phyloP scores from a whole-genome alignment of 768 basidiomycete species.

The Amanita pallidorosea region DNA sequence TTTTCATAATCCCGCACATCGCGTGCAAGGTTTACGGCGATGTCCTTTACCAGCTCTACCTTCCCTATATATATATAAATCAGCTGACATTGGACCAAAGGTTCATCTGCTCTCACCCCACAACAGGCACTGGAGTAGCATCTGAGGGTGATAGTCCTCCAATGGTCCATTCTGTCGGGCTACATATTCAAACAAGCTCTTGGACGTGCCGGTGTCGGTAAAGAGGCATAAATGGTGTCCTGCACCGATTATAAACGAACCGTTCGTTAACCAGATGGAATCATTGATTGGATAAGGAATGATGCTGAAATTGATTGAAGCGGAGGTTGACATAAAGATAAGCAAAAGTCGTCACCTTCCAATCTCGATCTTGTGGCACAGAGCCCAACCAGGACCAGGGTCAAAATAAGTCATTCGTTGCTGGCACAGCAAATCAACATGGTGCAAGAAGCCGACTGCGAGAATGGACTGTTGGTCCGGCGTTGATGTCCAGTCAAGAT shows the following conservation, averaged over 20 bases:
- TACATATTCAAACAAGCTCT: conserved; percentile 73
- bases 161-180: conserved; percentile 79
- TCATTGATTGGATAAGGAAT: conserved; percentile 75
- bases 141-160: conserved; percentile 87
- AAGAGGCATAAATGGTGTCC: conserved; percentile 80
- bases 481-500: conserved; percentile 91
- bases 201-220: conserved; percentile 21
- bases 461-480: conserved; percentile 85
- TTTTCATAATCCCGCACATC: conserved; percentile 19
- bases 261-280: conserved; percentile 85
- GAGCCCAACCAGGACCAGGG: conserved; percentile 67
- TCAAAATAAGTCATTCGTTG: conserved; percentile 90
- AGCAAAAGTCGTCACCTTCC: conserved; percentile 27
- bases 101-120: conserved; percentile 54
- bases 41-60: conserved; percentile 72
- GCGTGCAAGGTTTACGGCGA: conserved; percentile 58
- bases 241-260: conserved; percentile 71
- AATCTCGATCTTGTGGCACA: conserved; percentile 63
- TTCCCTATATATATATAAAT: conserved; percentile 44
- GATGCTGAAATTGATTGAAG: conserved; percentile 34
- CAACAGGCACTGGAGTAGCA: conserved; percentile 82
- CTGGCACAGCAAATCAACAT: conserved; percentile 81
- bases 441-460: conserved; percentile 76
- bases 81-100: not conserved
- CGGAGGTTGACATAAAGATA: conserved; percentile 4